Evolutionary conservation across 2,329 filamentous ascomycete genomes (phyloP), one percentile per base, ranked within the genome.

Genomic region (Drechslerella stenobrocha): DNA sequence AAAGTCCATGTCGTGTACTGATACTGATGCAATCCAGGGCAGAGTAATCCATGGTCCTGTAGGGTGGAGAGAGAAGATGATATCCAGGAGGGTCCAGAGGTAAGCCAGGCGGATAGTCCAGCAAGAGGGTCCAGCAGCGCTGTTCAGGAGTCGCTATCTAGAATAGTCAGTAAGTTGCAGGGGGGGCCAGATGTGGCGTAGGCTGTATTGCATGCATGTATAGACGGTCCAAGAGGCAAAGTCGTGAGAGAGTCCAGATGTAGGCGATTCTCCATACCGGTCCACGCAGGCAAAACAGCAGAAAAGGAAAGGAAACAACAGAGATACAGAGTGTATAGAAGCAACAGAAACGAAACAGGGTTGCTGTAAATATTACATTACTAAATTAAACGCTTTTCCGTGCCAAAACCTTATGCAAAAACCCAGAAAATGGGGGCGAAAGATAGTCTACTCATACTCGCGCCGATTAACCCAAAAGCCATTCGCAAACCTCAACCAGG

Each of bases 181-280:
- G 4, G 23, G 11, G 40, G 23, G 32, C 23, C 26, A 23, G n/a
- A 55, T 37, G 34, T 32, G 6, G 6, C 6, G 30, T 13, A 37
- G 11, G 34, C 15, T 15, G 37, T 42, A 18, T 20, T 20, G n/a
- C 37, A 42, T n/a, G n/a, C 13, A 18, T 7, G 48, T 45, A 45
- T 45, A 42, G 42, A 42, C 8, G 35, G 40, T 7, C n/a, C 45
- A 42, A 48, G 22, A n/a, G 37, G 34, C 45, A 34, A n/a, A 37
- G 13, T 4, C n/a, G 4, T 18, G 37, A 42, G 37, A 42, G 37
- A 3, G n/a, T 42, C 37, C 37, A 42, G n/a, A n/a, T n/a, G n/a
- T n/a, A n/a, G 37, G 37, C 7, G 40, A 48, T 26, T 48, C 44
- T 57, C 60, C 52, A 44, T 52, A 55, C 60, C 60, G 60, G 60